phyloP scores from a whole-genome alignment of 2,329 filamentous ascomycete species.

The Monilinia laxa region DNA sequence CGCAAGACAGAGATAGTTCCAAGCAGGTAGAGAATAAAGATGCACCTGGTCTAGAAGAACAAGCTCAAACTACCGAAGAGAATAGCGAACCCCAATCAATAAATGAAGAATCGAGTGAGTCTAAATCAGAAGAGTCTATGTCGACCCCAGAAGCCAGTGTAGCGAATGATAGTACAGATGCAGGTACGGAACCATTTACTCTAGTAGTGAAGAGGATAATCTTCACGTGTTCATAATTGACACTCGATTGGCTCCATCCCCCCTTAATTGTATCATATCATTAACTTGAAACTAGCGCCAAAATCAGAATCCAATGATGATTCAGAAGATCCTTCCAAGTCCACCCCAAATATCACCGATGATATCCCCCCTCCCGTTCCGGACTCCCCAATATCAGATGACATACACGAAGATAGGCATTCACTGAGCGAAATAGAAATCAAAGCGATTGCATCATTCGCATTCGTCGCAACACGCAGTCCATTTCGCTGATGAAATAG shows the following conservation, averaged over 20 bases:
- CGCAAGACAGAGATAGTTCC: background rate
- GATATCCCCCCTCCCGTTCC: background rate
- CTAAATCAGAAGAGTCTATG: conserved; percentile 1
- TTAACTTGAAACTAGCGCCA: background rate
- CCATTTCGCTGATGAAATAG: conserved; percentile 4
- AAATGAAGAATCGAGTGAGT: conserved; percentile 4
- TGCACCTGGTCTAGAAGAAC: background rate
- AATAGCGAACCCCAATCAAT: background rate
- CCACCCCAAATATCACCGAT: background rate
- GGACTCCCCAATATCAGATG: background rate
- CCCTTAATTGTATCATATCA: background rate
- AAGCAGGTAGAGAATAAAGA: conserved; percentile 2
- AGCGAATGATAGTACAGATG: conserved; percentile 2
- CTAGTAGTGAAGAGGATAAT: background rate
- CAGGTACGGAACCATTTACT: conserved; percentile 18
- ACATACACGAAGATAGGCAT: background rate
- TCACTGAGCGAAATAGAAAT: conserved; percentile 3
- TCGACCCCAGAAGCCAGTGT: background rate
- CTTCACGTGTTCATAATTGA: conserved; percentile 9
- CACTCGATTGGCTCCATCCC: background rate
- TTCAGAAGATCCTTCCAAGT: background rate
- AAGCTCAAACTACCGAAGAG: background rate
- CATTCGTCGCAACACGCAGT: conserved; percentile 11
- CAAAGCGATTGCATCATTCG: background rate
- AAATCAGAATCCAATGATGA: background rate